phyloP scores from a whole-genome alignment of 2,329 filamentous ascomycete species.

The Truncatella angustata region DNA sequence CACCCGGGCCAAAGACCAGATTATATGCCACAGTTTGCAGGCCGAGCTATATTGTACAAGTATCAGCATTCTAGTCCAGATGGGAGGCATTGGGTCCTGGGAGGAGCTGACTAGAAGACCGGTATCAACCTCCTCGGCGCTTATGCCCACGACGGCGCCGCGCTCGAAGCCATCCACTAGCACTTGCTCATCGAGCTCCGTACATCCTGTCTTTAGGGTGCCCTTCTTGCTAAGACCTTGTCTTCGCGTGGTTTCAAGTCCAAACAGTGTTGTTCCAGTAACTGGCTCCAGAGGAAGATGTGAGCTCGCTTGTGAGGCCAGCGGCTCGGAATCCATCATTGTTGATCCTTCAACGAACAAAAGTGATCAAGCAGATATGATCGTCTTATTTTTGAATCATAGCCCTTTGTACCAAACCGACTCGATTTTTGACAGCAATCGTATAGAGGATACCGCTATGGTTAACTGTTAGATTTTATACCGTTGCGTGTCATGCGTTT shows the following conservation, averaged over 20 bases:
- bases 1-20: slow-evolving; percentile 27
- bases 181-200: slow-evolving; percentile 46
- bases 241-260: slow-evolving; percentile 35
- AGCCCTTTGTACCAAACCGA: too few relatives aligned
- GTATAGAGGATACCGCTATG: too few relatives aligned
- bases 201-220: slow-evolving; percentile 40
- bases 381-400: too few relatives aligned
- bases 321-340: neutral
- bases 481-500: too few relatives aligned
- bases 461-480: too few relatives aligned
- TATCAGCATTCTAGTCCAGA: too few relatives aligned
- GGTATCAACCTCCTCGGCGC: slow-evolving; percentile 49
- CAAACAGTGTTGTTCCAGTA: slow-evolving; percentile 41
- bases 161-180: slow-evolving; percentile 43
- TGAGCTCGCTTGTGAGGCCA: slow-evolving; percentile 44
- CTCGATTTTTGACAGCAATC: too few relatives aligned
- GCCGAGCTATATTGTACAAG: slow-evolving; percentile 38
- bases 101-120: slow-evolving; percentile 40
- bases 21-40: slow-evolving; percentile 45
- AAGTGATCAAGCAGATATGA: neutral
- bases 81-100: too few relatives aligned
- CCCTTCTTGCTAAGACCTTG: slow-evolving; percentile 29
- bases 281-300: slow-evolving; percentile 42
- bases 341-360: too few relatives aligned
- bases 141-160: slow-evolving; percentile 53